Percentiles rank a stretch among this genome's conserved stretches.
phyloP scores from a whole-genome alignment of 495 filamentous ascomycete species.

The Aspergillus cristatus region DNA sequence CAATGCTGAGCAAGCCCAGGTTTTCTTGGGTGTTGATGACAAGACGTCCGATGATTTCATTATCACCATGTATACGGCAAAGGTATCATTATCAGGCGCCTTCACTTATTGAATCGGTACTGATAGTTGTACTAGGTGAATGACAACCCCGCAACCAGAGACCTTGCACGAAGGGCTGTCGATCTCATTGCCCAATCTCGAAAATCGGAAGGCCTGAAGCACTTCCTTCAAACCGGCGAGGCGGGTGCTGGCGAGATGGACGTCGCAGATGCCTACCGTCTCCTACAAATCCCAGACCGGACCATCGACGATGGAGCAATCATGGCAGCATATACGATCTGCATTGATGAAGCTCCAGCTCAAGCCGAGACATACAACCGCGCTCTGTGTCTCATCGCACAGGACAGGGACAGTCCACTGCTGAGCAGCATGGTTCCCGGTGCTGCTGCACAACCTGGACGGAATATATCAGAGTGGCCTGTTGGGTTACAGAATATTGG shows the following conservation, averaged over 20 bases:
- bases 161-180: slow-evolving; percentile 45
- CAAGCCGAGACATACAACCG: slow-evolving; percentile 38
- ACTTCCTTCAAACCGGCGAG: slow-evolving; percentile 48
- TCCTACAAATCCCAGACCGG: slow-evolving; percentile 46
- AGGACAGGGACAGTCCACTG: slow-evolving; percentile 33
- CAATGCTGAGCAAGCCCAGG: slow-evolving; percentile 51
- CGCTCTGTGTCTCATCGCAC: slow-evolving; percentile 43
- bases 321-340: slow-evolving; percentile 41
- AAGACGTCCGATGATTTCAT: slow-evolving; percentile 51
- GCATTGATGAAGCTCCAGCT: slow-evolving; percentile 38
- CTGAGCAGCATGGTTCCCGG: slow-evolving; percentile 31
- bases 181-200: slow-evolving; percentile 46
- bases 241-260: slow-evolving; percentile 47
- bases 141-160: slow-evolving; percentile 39
- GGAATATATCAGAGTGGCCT: slow-evolving; percentile 47
- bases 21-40: slow-evolving; percentile 45
- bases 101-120: background rate
- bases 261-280: slow-evolving; percentile 45
- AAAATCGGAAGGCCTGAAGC: slow-evolving; percentile 43
- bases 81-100: slow-evolving; percentile 25
- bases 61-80: slow-evolving; percentile 47
- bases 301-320: slow-evolving; percentile 43
- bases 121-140: slow-evolving; percentile 19
- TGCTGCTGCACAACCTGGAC: slow-evolving; percentile 21
- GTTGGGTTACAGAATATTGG: slow-evolving; percentile 87